Conservation (phyloP, 768 basidiomycete species). For the Suillus brevipes region DNA sequence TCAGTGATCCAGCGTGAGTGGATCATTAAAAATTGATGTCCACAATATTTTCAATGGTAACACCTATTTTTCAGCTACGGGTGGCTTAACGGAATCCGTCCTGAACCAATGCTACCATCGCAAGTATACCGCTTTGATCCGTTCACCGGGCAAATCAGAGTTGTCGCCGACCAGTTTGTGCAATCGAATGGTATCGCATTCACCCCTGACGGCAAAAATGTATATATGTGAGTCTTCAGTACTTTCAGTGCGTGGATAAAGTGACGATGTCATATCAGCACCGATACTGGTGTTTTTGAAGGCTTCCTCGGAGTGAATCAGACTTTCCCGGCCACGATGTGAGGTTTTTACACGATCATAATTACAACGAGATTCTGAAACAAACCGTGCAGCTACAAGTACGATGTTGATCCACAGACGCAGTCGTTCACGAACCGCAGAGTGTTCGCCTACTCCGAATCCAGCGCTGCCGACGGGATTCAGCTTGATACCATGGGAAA, state of each 20-base stretch:
- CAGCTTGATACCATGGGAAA: constrained; percentile 61
- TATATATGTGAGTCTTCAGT: constrained; percentile 25
- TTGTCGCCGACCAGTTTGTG: constrained; percentile 43
- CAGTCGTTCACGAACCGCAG: constrained; percentile 56
- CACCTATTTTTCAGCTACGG: constrained; percentile 24
- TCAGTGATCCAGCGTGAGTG: constrained; percentile 63
- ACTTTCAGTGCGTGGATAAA: no score
- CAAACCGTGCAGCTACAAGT: constrained; percentile 50
- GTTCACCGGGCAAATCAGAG: constrained; percentile 40
- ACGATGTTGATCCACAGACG: constrained; percentile 55
- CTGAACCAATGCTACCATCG: constrained; percentile 39
- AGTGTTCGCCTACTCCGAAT: constrained; percentile 61
- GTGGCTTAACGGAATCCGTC: constrained; percentile 39
- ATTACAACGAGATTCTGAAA: background rate
- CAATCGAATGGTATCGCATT: constrained; percentile 41
- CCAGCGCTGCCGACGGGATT: constrained; percentile 65
- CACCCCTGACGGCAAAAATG: constrained; percentile 30
- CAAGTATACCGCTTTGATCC: constrained; percentile 49
- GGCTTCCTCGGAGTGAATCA: constrained; percentile 22
- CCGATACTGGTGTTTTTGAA: constrained; percentile 23
- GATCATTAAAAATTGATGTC: no score
- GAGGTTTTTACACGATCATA: background rate
- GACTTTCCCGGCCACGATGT: constrained; percentile 29
- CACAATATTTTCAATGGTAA: no score
- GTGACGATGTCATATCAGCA: constrained; percentile 10